These are phyloP conservation scores for Scheffersomyces stipitis DNA, from an alignment of 805 yeast species.

Conservation along the genomic window DNA sequence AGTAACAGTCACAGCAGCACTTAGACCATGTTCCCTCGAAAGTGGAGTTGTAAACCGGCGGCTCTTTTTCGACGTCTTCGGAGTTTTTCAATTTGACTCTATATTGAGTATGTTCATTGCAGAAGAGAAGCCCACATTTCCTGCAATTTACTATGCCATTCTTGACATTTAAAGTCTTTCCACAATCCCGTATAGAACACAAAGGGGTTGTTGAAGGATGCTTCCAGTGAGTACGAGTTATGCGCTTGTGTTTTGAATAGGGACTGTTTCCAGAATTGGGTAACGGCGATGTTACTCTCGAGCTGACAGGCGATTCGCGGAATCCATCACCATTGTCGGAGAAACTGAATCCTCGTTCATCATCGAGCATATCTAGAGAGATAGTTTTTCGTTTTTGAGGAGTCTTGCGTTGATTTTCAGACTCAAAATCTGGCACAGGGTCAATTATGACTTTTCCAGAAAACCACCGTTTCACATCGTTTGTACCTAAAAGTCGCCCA, in stretches of 20 bases:
- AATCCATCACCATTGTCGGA: conserved; percentile 16
- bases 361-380: conserved; percentile 53
- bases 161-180: conserved; percentile 44
- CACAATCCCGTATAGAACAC: conserved; percentile 46
- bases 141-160: conserved; percentile 69
- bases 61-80: conserved; percentile 48
- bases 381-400: conserved; percentile 37
- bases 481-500: conserved; percentile 20
- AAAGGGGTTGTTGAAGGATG: conserved; percentile 37
- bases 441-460: conserved; percentile 37
- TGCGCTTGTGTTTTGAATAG: conserved; percentile 20
- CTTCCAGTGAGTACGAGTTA: conserved; percentile 59
- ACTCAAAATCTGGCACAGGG: conserved; percentile 31
- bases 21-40: conserved; percentile 62
- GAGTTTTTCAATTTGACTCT: conserved; percentile 49
- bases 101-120: conserved; percentile 61
- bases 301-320: neutral
- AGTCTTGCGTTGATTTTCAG: conserved; percentile 13
- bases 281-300: neutral
- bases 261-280: neutral
- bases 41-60: conserved; percentile 25
- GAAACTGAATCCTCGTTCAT: conserved; percentile 32
- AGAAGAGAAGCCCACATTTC: conserved; percentile 71
- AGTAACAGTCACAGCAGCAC: conserved; percentile 67
- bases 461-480: conserved; percentile 43